Conservation (phyloP, 1,284 basidiomycete genomes). For the Clitocybe nebularis region DNA sequence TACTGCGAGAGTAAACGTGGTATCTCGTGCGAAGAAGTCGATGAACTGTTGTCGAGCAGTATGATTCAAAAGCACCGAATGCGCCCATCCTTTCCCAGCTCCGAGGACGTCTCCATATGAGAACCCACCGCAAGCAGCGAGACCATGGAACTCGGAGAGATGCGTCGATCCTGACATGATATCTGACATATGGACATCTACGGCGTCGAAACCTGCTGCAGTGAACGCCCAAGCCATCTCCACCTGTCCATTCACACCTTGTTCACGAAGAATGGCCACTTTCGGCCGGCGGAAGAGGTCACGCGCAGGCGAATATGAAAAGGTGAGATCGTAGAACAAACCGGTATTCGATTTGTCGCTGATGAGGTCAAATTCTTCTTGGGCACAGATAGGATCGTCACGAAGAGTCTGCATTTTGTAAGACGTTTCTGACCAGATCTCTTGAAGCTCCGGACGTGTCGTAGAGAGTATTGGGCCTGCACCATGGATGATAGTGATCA, state of each 20-base stretch:
- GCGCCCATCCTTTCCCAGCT: constrained; percentile 97
- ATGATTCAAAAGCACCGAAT: constrained; percentile 84
- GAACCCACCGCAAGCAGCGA: constrained; percentile 97
- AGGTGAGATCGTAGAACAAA: constrained; percentile 77
- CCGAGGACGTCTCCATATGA: constrained; percentile 98
- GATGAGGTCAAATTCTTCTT: constrained; percentile 85
- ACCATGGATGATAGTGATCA: constrained; percentile 57
- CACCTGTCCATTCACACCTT: constrained; percentile 96
- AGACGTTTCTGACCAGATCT: constrained; percentile 92
- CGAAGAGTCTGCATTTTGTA: constrained; percentile 88
- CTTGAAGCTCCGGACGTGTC: constrained; percentile 74
- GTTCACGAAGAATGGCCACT: constrained; percentile 95
- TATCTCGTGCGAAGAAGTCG: constrained; percentile 74
- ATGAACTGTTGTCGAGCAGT: constrained; percentile 73
- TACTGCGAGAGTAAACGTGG: constrained; percentile 90
- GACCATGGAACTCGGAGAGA: constrained; percentile 74
- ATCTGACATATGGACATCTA: constrained; percentile 99
- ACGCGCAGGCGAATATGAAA: constrained; percentile 39
- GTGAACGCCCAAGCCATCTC: constrained; percentile 99
- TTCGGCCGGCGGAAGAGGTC: constrained; percentile 61
- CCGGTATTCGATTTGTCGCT: constrained; percentile 59
- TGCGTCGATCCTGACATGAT: constrained; percentile 72
- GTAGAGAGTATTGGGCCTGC: constrained; percentile 58
- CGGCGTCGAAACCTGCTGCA: constrained; percentile 87
- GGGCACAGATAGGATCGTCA: constrained; percentile 78